Conservation (phyloP, 1,284 basidiomycete species). For the Stereum hirsutum region DNA sequence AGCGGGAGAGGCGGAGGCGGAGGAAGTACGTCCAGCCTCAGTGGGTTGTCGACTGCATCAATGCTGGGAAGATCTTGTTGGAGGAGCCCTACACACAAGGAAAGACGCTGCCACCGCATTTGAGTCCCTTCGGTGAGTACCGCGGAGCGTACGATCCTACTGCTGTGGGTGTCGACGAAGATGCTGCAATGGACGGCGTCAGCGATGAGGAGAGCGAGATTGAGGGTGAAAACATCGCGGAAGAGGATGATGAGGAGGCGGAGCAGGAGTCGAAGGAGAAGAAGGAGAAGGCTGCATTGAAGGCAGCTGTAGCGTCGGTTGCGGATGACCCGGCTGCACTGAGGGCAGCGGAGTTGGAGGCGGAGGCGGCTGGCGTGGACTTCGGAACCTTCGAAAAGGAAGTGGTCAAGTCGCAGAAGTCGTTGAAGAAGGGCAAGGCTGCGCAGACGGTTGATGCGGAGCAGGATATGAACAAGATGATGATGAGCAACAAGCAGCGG, state of each 20-base stretch:
- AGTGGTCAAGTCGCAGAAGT: conserved; percentile 61
- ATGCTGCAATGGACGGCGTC: conserved; percentile 29
- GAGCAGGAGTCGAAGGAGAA: conserved; percentile 27
- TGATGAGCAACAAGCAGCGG: conserved; percentile 96
- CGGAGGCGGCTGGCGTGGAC: conserved; percentile 85
- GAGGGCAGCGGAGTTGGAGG: conserved; percentile 87
- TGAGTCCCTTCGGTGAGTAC: conserved; percentile 90
- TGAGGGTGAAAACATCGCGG: conserved; percentile 25
- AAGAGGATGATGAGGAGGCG: conserved; percentile 28
- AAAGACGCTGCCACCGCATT: conserved; percentile 84
- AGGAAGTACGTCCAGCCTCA: conserved; percentile 95
- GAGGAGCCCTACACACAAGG: conserved; percentile 88
- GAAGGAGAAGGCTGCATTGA: conserved; percentile 32
- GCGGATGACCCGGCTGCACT: conserved; percentile 63
- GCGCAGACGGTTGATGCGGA: conserved; percentile 40
- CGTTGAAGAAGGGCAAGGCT: conserved; percentile 27
- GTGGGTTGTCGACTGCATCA: conserved; percentile 97
- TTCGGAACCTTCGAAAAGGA: conserved; percentile 79
- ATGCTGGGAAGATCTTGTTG: conserved; percentile 76
- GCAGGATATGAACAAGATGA: conserved; percentile 94
- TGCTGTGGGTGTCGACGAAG: conserved; percentile 22
- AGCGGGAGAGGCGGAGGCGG: conserved; percentile 54
- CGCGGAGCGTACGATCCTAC: conserved; percentile 72
- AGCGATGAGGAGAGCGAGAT: conserved; percentile 23
- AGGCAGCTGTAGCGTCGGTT: conserved; percentile 49